Conservation (phyloP, 306 rosid genomes). For the Lathyrus oleraceus region DNA sequence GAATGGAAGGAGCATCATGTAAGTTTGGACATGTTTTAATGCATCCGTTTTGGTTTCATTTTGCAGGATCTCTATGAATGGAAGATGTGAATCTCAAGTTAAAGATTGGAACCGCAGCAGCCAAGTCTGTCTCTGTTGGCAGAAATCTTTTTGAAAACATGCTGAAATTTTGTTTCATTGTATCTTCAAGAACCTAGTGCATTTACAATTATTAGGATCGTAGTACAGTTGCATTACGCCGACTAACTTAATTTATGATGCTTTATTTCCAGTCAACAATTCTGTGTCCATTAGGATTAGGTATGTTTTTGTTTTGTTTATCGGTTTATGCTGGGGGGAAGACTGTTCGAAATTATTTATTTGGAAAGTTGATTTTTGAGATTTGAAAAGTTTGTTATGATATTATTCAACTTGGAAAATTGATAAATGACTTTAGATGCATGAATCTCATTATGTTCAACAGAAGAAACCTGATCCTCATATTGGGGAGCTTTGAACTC, state of each 20-base stretch:
- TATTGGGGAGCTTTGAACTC: background rate
- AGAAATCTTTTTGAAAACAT: slow-evolving; percentile 53
- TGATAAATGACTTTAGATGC: background rate
- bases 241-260: slow-evolving; percentile 48
- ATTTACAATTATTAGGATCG: slow-evolving; percentile 44
- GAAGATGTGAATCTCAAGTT: slow-evolving; percentile 51
- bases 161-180: slow-evolving; percentile 48
- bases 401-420: background rate
- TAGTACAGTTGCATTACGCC: slow-evolving; percentile 38
- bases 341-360: background rate
- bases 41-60: background rate
- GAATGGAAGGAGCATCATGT: background rate
- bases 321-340: background rate
- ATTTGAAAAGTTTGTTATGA: background rate
- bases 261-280: slow-evolving; percentile 9
- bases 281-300: background rate
- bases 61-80: slow-evolving; percentile 48
- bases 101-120: slow-evolving; percentile 42
- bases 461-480: background rate
- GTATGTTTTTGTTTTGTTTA: background rate
- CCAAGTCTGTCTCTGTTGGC: slow-evolving; percentile 47
- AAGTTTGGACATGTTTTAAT: slow-evolving; percentile 7
- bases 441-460: background rate
- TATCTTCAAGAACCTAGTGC: slow-evolving; percentile 55
- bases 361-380: background rate